These are phyloP conservation scores for Oidiodendron maius DNA, from an alignment of 495 filamentous ascomycete genomes.

Conservation along the genomic window DNA sequence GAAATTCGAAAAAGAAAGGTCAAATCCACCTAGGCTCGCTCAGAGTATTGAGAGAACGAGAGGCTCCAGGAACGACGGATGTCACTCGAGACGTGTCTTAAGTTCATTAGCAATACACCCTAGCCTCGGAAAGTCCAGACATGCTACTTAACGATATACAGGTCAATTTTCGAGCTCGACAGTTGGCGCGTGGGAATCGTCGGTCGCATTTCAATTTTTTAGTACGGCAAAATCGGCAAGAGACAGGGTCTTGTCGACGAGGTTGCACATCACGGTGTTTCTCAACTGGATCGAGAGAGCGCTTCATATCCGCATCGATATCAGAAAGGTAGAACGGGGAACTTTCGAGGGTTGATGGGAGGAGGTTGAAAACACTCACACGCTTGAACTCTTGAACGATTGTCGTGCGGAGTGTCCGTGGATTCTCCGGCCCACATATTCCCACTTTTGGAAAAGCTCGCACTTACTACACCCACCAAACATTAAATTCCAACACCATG, in stretches of 20 bases:
- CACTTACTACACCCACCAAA: too few species aligned
- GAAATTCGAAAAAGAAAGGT: background rate
- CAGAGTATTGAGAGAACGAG: background rate
- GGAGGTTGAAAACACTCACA: too few species aligned
- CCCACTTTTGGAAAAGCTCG: too few species aligned
- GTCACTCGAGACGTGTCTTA: background rate
- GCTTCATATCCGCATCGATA: conserved; percentile 1
- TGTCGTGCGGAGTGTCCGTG: too few species aligned
- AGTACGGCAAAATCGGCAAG: conserved; percentile 9
- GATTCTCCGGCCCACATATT: too few species aligned
- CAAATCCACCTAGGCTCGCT: background rate
- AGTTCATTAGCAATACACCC: background rate
- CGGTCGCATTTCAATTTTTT: conserved; percentile 17
- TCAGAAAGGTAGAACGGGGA: background rate
- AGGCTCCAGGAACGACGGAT: too few species aligned
- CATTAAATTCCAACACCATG: too few species aligned
- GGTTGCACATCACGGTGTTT: conserved; percentile 1
- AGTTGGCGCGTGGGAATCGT: conserved; percentile 9
- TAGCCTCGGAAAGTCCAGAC: background rate
- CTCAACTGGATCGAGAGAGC: background rate
- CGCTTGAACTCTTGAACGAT: too few species aligned
- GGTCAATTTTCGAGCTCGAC: conserved; percentile 10
- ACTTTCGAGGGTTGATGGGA: background rate
- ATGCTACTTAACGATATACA: conserved; percentile 1
- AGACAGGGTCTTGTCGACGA: conserved; percentile 17